Base-by-base conservation (phyloP, 2,329 filamentous ascomycete species). In the Colletotrichum chlorophyti region DNA sequence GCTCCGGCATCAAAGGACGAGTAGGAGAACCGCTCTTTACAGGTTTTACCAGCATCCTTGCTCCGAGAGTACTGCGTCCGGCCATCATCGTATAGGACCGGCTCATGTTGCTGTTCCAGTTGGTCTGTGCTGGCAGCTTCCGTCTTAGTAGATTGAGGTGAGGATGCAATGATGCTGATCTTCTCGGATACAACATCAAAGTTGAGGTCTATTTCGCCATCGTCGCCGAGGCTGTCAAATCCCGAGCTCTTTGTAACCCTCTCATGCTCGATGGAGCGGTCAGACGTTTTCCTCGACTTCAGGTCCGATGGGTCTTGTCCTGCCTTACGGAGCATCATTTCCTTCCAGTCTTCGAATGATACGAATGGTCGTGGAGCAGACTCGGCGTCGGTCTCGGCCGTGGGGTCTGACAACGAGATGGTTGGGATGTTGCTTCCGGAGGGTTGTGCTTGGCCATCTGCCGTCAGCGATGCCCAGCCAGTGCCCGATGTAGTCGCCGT, bases 321-420 rank as follows among this genome's bases (percentile, higher is more conserved):
- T 4, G 86, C 89, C 69, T 92, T 91, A 48, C 89, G 91, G 15
- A 98, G 78, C 76, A 96, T 97, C 79, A 93, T 90, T 68, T 90
- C 91, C 76, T 97, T 98, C 95, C 95, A 99, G 68, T 98, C 94
- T 71, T 98, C 95, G 66, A 99, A 99, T 0, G 95, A 97, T 66
- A 98, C 86, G 72, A 98, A 98, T 6, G 93, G 89, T 43, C 73
- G 72, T 2, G 45, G 58, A 19, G 43, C 58, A 41, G 58, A 60
- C 40, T 46, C 43, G 24, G 66, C 63, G 17, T 62, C 46, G 15
- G n/a, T 34, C 5, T n/a, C 17, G 6, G 19, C 26, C 4, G 31
- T 40, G 7, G 26, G 23, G n/a, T n/a, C n/a, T n/a, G n/a, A n/a
- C n/a, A n/a, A n/a, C n/a, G n/a, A 14, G 49, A 12, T 12, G 23